Evolutionary conservation across 1,284 basidiomycete species (phyloP).

Genomic region (Exobasidium cylindrosporum): DNA sequence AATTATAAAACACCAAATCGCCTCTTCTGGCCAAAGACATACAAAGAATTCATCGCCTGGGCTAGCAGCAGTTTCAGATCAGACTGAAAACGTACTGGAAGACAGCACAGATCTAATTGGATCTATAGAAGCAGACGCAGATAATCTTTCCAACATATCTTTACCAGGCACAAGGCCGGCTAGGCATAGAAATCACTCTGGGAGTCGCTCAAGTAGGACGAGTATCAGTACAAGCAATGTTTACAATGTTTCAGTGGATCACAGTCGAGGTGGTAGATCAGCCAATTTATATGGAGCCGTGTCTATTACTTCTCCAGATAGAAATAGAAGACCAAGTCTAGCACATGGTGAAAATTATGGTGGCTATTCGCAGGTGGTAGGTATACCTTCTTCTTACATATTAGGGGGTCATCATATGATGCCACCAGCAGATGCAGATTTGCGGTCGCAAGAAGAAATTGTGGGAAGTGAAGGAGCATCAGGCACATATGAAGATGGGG

Average conservation of each 20-base stretch:
- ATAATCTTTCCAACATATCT: constrained; percentile 5
- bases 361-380: neutral
- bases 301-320: neutral
- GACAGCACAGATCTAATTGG: neutral
- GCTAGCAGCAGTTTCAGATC: neutral
- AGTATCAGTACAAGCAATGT: neutral
- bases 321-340: neutral
- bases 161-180: neutral
- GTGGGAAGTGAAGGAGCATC: neutral
- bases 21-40: neutral
- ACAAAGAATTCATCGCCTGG: neutral
- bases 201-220: neutral
- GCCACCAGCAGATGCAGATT: constrained; percentile 11
- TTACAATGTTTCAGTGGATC: neutral
- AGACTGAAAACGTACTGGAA: neutral
- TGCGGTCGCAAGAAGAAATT: constrained; percentile 3
- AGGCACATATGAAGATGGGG: neutral
- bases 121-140: neutral
- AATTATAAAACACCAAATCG: neutral
- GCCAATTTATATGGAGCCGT: constrained; percentile 3
- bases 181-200: neutral
- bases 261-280: neutral
- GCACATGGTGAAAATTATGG: neutral
- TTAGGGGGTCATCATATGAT: constrained; percentile 4
- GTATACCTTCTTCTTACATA: constrained; percentile 4